Conservation (phyloP, 2,329 filamentous ascomycete species). For the Aspergillus clavatus region DNA sequence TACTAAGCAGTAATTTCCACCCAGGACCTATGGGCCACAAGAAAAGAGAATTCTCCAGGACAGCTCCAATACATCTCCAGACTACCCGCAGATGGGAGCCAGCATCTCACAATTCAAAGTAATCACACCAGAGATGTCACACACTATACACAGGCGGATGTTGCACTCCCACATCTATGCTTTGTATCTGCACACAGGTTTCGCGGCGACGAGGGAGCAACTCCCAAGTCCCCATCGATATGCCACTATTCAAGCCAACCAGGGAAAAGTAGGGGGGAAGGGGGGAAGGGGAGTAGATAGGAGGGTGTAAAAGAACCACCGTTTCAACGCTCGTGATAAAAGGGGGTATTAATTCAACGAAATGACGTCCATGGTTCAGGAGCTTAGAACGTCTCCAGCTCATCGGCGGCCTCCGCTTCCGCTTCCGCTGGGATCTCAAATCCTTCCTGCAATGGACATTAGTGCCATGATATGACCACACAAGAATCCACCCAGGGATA, state of each 20-base stretch:
- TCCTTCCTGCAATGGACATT: constrained; percentile 21
- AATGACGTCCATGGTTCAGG: constrained; percentile 10
- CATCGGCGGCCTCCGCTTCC: constrained; percentile 24
- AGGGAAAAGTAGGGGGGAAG: no score
- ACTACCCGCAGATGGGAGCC: no score
- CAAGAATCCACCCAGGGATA: not conserved
- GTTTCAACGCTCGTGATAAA: constrained; percentile 19
- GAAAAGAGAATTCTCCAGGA: no score
- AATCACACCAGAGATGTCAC: not conserved
- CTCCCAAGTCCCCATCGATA: not conserved
- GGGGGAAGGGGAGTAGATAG: not conserved
- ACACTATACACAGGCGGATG: not conserved
- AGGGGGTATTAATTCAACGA: constrained; percentile 26
- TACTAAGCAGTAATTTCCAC: no score
- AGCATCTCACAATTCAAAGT: no score
- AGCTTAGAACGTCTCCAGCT: constrained; percentile 29
- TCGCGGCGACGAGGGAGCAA: not conserved
- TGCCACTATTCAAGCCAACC: not conserved
- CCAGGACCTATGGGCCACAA: no score
- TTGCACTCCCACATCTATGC: not conserved
- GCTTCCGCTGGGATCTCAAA: constrained; percentile 31
- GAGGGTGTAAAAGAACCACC: constrained; percentile 7
- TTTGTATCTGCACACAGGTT: not conserved
- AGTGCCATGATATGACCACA: constrained; percentile 3
- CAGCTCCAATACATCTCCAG: no score